phyloP scores from a whole-genome alignment of 768 basidiomycete genomes.

The Leucocoprinus birnbaumii region DNA sequence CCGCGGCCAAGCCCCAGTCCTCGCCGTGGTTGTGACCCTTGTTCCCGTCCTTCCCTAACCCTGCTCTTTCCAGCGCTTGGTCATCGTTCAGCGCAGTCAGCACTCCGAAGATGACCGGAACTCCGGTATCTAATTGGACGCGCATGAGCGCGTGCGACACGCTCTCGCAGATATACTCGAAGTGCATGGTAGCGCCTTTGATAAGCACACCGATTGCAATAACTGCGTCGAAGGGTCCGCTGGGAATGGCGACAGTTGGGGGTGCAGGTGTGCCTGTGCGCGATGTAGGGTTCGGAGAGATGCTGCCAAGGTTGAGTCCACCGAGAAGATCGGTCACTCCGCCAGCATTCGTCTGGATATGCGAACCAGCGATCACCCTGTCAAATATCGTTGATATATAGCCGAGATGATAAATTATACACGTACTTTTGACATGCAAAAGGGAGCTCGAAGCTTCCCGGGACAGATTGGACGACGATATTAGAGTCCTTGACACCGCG shows the following conservation, averaged over 20 bases:
- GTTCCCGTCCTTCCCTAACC: constrained; percentile 63
- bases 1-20: constrained; percentile 96
- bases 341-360: constrained; percentile 72
- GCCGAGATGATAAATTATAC: background rate
- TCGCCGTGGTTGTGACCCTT: constrained; percentile 97
- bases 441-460: constrained; percentile 95
- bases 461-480: constrained; percentile 88
- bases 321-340: constrained; percentile 75
- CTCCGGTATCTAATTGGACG: constrained; percentile 89
- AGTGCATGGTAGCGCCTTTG: constrained; percentile 98
- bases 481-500: constrained; percentile 87
- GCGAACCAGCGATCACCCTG: constrained; percentile 89
- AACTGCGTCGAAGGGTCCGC: constrained; percentile 84
- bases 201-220: constrained; percentile 98
- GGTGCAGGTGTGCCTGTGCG: constrained; percentile 54
- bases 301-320: constrained; percentile 45
- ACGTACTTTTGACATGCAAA: constrained; percentile 79
- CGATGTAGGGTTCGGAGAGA: constrained; percentile 34
- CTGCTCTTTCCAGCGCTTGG: constrained; percentile 94
- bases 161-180: constrained; percentile 96
- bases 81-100: constrained; percentile 90
- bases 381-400: constrained; percentile 11
- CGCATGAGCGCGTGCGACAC: constrained; percentile 94
- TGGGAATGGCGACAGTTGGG: constrained; percentile 24
- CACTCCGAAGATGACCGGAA: constrained; percentile 96